Percentiles rank a stretch among this genome's conserved stretches.
These are phyloP conservation scores for Bipolaris cookei DNA, from an alignment of 2,329 filamentous ascomycete genomes.

Conservation along the genomic window DNA sequence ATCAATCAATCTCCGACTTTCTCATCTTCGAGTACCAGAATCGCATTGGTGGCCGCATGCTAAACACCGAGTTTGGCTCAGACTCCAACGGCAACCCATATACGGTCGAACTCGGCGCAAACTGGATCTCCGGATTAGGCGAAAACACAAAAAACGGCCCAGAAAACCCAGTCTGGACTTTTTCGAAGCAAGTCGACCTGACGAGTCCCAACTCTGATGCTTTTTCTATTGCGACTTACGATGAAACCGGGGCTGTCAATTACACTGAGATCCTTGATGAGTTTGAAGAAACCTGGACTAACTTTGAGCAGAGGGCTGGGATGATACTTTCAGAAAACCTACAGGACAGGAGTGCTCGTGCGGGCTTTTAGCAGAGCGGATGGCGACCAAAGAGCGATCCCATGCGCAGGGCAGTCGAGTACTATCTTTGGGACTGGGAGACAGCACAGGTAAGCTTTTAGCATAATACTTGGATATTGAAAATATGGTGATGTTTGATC, in stretches of 20 bases:
- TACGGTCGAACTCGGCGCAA: constrained; percentile 69
- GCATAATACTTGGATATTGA: accelerated
- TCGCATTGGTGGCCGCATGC: constrained; percentile 67
- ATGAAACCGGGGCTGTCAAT: constrained; percentile 62
- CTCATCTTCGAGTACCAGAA: constrained; percentile 69
- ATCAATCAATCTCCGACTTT: constrained; percentile 68
- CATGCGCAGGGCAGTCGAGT: constrained; percentile 66
- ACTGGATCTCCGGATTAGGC: constrained; percentile 64
- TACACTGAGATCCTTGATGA: constrained; percentile 59
- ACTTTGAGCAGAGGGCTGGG: constrained; percentile 61
- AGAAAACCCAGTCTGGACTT: constrained; percentile 68
- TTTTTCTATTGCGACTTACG: constrained; percentile 64
- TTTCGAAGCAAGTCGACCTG: constrained; percentile 65
- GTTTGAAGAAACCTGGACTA: constrained; percentile 57
- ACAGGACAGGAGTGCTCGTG: constrained; percentile 66
- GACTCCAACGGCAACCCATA: constrained; percentile 59
- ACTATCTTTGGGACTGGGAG: constrained; percentile 66
- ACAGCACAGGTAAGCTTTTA: constrained; percentile 49
- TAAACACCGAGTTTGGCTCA: constrained; percentile 64
- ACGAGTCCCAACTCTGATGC: constrained; percentile 65
- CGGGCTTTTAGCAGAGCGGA: constrained; percentile 64
- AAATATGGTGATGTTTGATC: background rate
- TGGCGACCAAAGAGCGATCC: constrained; percentile 67
- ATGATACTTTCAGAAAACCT: constrained; percentile 64
- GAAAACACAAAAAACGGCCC: constrained; percentile 31